Conservation (phyloP, 768 basidiomycete species). For the Pulveroboletus frians region DNA sequence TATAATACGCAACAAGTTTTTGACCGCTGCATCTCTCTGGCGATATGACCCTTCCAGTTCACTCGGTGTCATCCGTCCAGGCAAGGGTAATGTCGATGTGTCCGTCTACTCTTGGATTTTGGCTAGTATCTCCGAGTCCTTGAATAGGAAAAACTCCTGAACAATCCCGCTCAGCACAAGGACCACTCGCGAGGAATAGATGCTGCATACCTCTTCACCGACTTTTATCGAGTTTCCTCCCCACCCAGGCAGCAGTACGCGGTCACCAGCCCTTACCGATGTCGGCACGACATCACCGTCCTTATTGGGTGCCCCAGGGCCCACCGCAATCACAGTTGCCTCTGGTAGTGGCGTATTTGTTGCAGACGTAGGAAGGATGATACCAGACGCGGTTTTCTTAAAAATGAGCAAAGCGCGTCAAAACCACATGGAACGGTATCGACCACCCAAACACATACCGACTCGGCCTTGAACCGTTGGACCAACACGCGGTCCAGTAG, state of each 20-base stretch:
- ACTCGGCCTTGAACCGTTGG: constrained; percentile 95
- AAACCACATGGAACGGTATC: not conserved
- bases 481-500: constrained; percentile 95
- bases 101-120: constrained; percentile 81
- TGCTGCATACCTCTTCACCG: constrained; percentile 79
- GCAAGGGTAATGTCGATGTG: not conserved
- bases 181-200: not conserved
- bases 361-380: constrained; percentile 91
- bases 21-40: not conserved
- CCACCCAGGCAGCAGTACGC: constrained; percentile 93
- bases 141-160: constrained; percentile 94
- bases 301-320: constrained; percentile 91
- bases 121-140: constrained; percentile 91
- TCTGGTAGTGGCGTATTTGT: constrained; percentile 87
- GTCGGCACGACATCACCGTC: constrained; percentile 72
- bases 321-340: constrained; percentile 92
- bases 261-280: constrained; percentile 81
- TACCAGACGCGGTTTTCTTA: constrained; percentile 98
- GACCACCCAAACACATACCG: constrained; percentile 48
- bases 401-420: not conserved
- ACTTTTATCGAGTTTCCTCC: constrained; percentile 95
- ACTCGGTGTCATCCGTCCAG: not conserved
- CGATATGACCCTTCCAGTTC: not conserved
- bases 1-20: constrained; percentile 10
- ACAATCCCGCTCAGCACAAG: constrained; percentile 5